Base-by-base conservation (phyloP, 345 rosid genomes). In the Cardiospermum halicacabum region DNA sequence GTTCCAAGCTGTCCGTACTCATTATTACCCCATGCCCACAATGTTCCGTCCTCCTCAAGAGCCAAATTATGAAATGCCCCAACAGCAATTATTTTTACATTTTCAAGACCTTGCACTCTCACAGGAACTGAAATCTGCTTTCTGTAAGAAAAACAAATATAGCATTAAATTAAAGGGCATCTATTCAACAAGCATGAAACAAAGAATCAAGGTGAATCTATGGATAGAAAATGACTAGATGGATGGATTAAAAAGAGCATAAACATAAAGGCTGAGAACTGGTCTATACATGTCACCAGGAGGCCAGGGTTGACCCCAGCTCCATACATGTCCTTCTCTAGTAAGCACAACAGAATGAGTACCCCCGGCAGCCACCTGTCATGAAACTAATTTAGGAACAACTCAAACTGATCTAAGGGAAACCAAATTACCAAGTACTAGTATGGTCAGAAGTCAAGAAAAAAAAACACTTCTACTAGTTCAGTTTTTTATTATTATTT, bases 291-390 rank as follows among this genome's bases (percentile, higher is more conserved):
- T 95, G 94, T 95, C 99, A 51, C 98, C 98, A 10, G 99, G 99
- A 75, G 99, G 99, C 99, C 99, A 95, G 27, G 99, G 99, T 62
- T 91, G 99, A 78, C 99, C 99, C 99, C 98, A 95, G 60, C 91
- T 85, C 99, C 99, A 95, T 15, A 95, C 99, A 62, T 81, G 76
- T 18, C 99, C 98, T 53, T 95, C 97, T 11, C 74, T 73, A 7
- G 99, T 95, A 61, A 95, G 89, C 77, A 95, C 99, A 42, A 91
- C 97, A 27, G 99, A 95, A 67, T 91, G 99, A 65, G 99, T 95
- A 54, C 99, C 99, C 27, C 99, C 99, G 51, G 98, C 99, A 48
- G 99, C 96, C 65, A 95, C 99, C 98, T 95, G 69, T 54, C 62
- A 68, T 18, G 64, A 28, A 54, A 58, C 53, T 66, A 79, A 64